phyloP scores from a whole-genome alignment of 1,139 yeast genomes.

The Sugiyamaella castrensis region DNA sequence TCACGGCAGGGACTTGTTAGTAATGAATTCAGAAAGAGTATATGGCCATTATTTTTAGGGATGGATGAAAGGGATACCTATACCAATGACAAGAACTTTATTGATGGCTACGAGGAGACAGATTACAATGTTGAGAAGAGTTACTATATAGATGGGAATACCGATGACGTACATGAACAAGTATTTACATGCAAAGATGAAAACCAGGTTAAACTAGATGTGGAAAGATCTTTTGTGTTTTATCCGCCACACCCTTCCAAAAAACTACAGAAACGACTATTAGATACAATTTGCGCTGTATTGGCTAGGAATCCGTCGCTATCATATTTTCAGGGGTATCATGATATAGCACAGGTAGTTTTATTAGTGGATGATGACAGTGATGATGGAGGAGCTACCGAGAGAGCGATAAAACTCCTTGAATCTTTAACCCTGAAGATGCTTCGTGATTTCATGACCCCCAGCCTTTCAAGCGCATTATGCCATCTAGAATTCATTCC shows the following conservation, averaged over 20 bases:
- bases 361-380: conserved; percentile 48
- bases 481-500: conserved; percentile 67
- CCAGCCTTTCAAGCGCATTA: conserved; percentile 61
- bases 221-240: conserved; percentile 60
- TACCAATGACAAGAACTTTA: neutral
- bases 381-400: neutral
- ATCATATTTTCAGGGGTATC: conserved; percentile 88
- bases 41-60: conserved; percentile 18
- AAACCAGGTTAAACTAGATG: conserved; percentile 74
- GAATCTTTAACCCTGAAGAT: conserved; percentile 59
- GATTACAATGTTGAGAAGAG: neutral
- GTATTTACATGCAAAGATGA: conserved; percentile 50
- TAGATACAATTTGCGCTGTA: conserved; percentile 50
- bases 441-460: conserved; percentile 82
- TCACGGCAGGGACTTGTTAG: conserved; percentile 51
- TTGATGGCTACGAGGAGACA: neutral
- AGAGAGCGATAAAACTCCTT: conserved; percentile 30
- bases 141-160: neutral
- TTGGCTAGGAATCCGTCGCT: conserved; percentile 60
- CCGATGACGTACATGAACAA: neutral
- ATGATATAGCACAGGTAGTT: conserved; percentile 77
- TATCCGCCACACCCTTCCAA: conserved; percentile 24
- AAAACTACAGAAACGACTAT: conserved; percentile 42
- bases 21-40: conserved; percentile 40
- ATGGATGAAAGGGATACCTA: neutral